Base-by-base conservation (phyloP, 805 yeast genomes). In the Candida qinlingensis region DNA sequence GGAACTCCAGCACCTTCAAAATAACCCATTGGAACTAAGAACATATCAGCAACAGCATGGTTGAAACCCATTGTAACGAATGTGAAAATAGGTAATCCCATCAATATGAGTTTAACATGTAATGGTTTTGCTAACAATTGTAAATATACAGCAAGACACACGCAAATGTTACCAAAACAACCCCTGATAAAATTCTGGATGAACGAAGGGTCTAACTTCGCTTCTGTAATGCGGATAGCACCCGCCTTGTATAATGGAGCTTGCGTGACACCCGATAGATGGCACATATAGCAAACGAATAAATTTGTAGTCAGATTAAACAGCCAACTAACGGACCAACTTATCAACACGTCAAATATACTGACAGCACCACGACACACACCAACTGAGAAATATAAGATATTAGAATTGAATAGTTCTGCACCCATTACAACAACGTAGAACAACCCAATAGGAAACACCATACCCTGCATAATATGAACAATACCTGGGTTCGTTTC, bases 11-110 rank as follows among this genome's bases (percentile, higher is more conserved):
- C 85, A 12, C 83, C 79, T 63, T 84, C 85, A 42, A 86, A 71
- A 60, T 85, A 65, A 0, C 87, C 95, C 53, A 80, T 77, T 7
- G 83, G 79, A 5, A 83, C 61, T 46, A 85, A 55, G 54, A 72
- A 82, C 94, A 87, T 85, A 62, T 87, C 96, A 1, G 95, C 96
- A 7, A 87, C 89, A 1, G 81, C 80, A 61, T 87, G 95, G 2
- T 87, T 80, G 65, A 81, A 87, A 0, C 95, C 94, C 72, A 83
- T 71, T 1, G 83, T 58, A n/a, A 85, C 94, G 64, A 87, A 85
- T 0, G 91, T 80, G 64, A 85, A 85, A 12, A 87, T 73, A 1
- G 96, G 96, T 25, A 86, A 61, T 12, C 72, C 59, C 69, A 87
- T 76, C 69, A 84, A 66, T 6, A 83, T 42, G 30, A 83, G 71